Evolutionary conservation across 2,329 filamentous ascomycete genomes (phyloP).

Genomic region (Cytospora schulzeri): DNA sequence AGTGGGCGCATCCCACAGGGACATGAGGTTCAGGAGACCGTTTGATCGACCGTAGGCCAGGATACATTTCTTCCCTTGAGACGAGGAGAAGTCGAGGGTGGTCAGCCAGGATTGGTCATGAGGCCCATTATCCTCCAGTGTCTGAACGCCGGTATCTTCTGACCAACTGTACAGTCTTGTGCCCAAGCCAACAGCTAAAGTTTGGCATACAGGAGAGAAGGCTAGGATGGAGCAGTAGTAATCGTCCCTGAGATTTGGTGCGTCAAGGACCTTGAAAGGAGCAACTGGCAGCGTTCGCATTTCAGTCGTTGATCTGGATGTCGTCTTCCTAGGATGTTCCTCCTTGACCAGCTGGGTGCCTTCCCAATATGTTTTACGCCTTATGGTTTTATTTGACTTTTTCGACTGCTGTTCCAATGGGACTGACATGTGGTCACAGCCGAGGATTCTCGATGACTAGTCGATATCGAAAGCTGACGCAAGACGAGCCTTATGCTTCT

Average conservation of each 20-base stretch:
- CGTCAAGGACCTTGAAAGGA: constrained; percentile 89
- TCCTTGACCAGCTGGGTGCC: constrained; percentile 45
- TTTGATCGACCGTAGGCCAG: constrained; percentile 82
- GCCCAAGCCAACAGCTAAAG: constrained; percentile 81
- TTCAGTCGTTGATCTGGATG: constrained; percentile 30
- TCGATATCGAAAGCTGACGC: constrained; percentile 83
- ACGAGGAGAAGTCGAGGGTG: constrained; percentile 87
- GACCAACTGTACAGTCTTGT: constrained; percentile 87
- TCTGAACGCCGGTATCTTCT: constrained; percentile 68
- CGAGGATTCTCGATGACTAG: constrained; percentile 65
- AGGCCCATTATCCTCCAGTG: constrained; percentile 45
- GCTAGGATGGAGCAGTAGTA: constrained; percentile 93
- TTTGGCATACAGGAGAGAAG: constrained; percentile 74
- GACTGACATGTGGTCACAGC: constrained; percentile 45
- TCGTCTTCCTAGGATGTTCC: constrained; percentile 29
- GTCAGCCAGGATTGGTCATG: constrained; percentile 67
- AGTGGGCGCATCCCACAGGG: constrained; percentile 59
- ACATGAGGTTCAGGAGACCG: constrained; percentile 76
- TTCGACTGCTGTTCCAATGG: constrained; percentile 18
- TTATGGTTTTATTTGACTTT: constrained; percentile 20
- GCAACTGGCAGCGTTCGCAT: constrained; percentile 62
- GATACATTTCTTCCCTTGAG: constrained; percentile 73
- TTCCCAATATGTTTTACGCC: constrained; percentile 44
- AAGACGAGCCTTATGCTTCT: constrained; percentile 72
- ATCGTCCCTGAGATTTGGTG: constrained; percentile 86